phyloP scores from a whole-genome alignment of 1,284 basidiomycete genomes.

The Melampsora larici-populina region DNA sequence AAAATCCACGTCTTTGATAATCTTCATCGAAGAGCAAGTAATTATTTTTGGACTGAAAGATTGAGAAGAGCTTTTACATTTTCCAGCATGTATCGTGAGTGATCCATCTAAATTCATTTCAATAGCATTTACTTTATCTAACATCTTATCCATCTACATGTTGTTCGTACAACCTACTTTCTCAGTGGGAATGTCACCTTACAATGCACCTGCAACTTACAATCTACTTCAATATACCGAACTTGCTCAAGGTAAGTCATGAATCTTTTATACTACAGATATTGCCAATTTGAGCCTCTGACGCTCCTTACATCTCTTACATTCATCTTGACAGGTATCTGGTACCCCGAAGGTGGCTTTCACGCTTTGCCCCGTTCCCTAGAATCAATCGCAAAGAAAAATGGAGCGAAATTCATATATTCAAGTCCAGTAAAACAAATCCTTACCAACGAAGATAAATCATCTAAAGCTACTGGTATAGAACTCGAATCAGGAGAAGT shows the following conservation, averaged over 20 bases:
- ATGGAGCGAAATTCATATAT: conserved; percentile 56
- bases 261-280: not conserved
- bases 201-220: conserved; percentile 60
- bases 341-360: conserved; percentile 60
- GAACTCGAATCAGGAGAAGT: conserved; percentile 55
- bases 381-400: conserved; percentile 56
- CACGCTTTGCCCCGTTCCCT: conserved; percentile 53
- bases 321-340: conserved; percentile 55
- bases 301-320: not conserved
- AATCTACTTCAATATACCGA: conserved; percentile 61
- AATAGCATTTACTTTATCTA: not conserved
- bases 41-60: conserved; percentile 58
- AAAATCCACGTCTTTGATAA: conserved; percentile 43
- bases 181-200: conserved; percentile 58
- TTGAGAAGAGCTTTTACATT: conserved; percentile 58
- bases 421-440: conserved; percentile 55
- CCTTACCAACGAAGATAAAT: conserved; percentile 49
- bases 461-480: conserved; percentile 55
- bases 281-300: not conserved
- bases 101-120: not conserved
- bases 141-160: conserved; percentile 32
- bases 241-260: conserved; percentile 52
- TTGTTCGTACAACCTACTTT: not conserved
- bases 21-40: conserved; percentile 36
- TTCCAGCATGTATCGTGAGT: conserved; percentile 55